A percentile compares a stretch with the other conserved stretches of the same genome.
phyloP scores from a whole-genome alignment of 2,329 filamentous ascomycete species.

The Alternaria triticimaculans region DNA sequence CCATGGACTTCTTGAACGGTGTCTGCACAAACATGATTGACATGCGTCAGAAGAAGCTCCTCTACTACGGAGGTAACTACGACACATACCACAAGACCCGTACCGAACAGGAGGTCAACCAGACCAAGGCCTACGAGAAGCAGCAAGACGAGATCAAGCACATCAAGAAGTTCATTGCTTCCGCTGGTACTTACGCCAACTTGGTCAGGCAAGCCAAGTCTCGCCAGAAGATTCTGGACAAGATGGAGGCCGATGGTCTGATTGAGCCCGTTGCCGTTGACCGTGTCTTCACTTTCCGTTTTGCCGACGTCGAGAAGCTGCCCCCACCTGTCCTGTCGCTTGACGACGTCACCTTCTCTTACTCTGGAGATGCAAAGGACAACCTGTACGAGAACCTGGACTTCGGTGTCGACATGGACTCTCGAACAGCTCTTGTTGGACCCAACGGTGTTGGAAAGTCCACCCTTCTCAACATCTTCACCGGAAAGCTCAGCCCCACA shows the following conservation, averaged over 20 bases:
- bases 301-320: slow-evolving; percentile 99
- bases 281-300: slow-evolving; percentile 94
- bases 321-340: slow-evolving; percentile 95
- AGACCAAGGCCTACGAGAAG: slow-evolving; percentile 98
- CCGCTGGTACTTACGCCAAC: slow-evolving; percentile 99
- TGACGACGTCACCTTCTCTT: slow-evolving; percentile 97
- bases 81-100: slow-evolving; percentile 95
- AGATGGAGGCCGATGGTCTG: slow-evolving; percentile 99
- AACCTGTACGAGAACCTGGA: slow-evolving; percentile 97
- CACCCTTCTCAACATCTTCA: slow-evolving; percentile 94
- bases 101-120: slow-evolving; percentile 92
- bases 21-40: slow-evolving; percentile 99
- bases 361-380: slow-evolving; percentile 87
- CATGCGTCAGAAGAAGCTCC: slow-evolving; percentile 85
- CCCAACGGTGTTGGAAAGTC: slow-evolving; percentile 99
- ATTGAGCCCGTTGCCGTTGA: slow-evolving; percentile 89
- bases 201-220: slow-evolving; percentile 99
- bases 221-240: slow-evolving; percentile 99
- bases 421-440: slow-evolving; percentile 92
- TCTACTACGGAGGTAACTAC: slow-evolving; percentile 99
- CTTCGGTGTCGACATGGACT: slow-evolving; percentile 99
- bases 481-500: slow-evolving; percentile 88
- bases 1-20: slow-evolving; percentile 98
- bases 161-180: slow-evolving; percentile 99
- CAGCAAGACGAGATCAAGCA: slow-evolving; percentile 99